These are phyloP conservation scores for Trifolium fragiferum DNA, from an alignment of 306 rosid species.

Conservation along the genomic window DNA sequence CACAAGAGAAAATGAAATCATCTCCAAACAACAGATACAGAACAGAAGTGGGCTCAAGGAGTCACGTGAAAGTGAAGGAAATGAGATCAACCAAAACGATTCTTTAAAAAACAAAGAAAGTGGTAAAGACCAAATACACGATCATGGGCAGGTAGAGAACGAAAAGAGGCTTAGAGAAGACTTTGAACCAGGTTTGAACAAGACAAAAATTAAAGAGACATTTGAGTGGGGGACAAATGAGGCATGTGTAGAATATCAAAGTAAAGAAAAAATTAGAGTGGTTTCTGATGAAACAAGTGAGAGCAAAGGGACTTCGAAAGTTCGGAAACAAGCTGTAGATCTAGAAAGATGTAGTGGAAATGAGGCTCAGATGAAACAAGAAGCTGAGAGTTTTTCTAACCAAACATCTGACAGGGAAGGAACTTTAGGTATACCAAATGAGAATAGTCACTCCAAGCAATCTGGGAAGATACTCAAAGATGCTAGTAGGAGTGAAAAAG, in stretches of 20 bases:
- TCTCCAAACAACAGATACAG: slow-evolving; percentile 46
- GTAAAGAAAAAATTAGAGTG: slow-evolving; percentile 43
- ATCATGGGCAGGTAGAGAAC: slow-evolving; percentile 51
- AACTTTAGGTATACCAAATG: slow-evolving; percentile 39
- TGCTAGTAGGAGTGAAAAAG: slow-evolving; percentile 34
- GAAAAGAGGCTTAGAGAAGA: slow-evolving; percentile 48
- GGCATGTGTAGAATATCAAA: slow-evolving; percentile 40
- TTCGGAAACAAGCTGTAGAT: slow-evolving; percentile 40
- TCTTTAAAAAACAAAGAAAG: slow-evolving; percentile 42
- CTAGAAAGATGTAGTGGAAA: slow-evolving; percentile 40
- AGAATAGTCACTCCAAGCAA: slow-evolving; percentile 41
- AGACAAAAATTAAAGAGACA: slow-evolving; percentile 41
- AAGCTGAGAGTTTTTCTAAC: slow-evolving; percentile 31
- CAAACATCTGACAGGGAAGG: slow-evolving; percentile 48
- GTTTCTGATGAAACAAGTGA: slow-evolving; percentile 35
- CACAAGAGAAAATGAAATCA: slow-evolving; percentile 46
- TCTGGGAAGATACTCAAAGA: slow-evolving; percentile 42
- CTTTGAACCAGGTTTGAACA: slow-evolving; percentile 50
- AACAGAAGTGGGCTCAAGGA: slow-evolving; percentile 44
- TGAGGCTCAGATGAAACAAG: slow-evolving; percentile 43
- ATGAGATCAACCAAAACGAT: slow-evolving; percentile 46
- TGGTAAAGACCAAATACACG: slow-evolving; percentile 42
- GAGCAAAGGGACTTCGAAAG: slow-evolving; percentile 29
- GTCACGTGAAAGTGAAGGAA: slow-evolving; percentile 49
- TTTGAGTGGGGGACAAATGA: slow-evolving; percentile 36